Conservation (phyloP, 2,329 filamentous ascomycete genomes). For the Didymella keratinophila region DNA sequence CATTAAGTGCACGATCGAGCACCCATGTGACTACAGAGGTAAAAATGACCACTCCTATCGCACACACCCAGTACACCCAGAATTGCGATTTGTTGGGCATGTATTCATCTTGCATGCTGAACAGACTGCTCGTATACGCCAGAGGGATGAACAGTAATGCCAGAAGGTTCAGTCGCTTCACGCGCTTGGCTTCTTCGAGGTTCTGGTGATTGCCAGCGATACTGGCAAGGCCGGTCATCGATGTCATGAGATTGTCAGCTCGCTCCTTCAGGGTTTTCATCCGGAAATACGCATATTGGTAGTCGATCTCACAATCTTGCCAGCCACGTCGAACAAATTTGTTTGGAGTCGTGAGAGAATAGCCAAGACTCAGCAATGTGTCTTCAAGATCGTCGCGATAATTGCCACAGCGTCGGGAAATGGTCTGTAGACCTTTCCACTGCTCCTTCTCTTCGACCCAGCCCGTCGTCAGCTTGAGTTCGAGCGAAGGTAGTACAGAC, state of each 20-base stretch:
- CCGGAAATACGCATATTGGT: conserved; percentile 46
- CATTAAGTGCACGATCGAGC: conserved; percentile 39
- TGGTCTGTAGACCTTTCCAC: conserved; percentile 45
- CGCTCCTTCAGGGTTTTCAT: conserved; percentile 45
- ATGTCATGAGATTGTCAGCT: conserved; percentile 44
- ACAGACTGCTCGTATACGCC: conserved; percentile 43
- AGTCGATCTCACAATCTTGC: conserved; percentile 42
- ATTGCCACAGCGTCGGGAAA: conserved; percentile 46
- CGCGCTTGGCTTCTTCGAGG: conserved; percentile 47
- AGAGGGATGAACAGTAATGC: conserved; percentile 47
- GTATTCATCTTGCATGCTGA: conserved; percentile 46
- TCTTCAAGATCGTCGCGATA: conserved; percentile 49
- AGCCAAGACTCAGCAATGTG: conserved; percentile 40
- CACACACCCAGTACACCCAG: conserved; percentile 46
- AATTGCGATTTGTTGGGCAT: conserved; percentile 39
- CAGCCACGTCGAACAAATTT: conserved; percentile 22
- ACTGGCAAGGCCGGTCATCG: conserved; percentile 46
- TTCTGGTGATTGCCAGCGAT: conserved; percentile 48
- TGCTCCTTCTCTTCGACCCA: conserved; percentile 48
- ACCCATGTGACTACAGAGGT: conserved; percentile 38
- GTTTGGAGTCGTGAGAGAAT: conserved; percentile 24
- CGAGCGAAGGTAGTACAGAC: conserved; percentile 45
- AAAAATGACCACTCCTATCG: conserved; percentile 35
- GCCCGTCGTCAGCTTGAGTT: conserved; percentile 41
- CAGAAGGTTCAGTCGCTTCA: conserved; percentile 45